A percentile compares a stretch with the other conserved stretches of the same genome.
phyloP scores from a whole-genome alignment of 164 flowering plant genomes.

The Sextonia rubra region DNA sequence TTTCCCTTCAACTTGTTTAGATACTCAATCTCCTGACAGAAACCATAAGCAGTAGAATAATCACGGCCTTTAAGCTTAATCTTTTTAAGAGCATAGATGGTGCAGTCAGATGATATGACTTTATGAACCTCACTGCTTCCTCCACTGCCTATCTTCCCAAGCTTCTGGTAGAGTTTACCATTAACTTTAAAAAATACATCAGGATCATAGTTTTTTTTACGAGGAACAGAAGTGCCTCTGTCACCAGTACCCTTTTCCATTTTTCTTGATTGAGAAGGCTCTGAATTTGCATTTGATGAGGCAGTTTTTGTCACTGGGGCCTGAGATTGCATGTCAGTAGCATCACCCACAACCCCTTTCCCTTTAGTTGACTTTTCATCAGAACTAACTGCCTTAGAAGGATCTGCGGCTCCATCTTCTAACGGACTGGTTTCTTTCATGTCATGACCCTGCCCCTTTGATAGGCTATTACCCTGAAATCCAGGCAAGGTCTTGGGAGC shows the following conservation, averaged over 20 bases:
- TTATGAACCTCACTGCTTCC: slow-evolving; percentile 99
- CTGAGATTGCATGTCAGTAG: slow-evolving; percentile 36
- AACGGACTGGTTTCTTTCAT: slow-evolving; percentile 20
- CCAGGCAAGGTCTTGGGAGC: slow-evolving; percentile 18
- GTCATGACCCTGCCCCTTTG: slow-evolving; percentile 25
- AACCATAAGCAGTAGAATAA: slow-evolving; percentile 92
- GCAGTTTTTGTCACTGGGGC: slow-evolving; percentile 28
- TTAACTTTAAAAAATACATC: slow-evolving; percentile 87
- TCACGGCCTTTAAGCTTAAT: slow-evolving; percentile 98
- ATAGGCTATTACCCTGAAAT: slow-evolving; percentile 18
- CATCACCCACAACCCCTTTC: slow-evolving; percentile 29
- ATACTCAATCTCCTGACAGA: slow-evolving; percentile 92
- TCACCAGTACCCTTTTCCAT: slow-evolving; percentile 46
- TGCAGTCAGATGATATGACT: slow-evolving; percentile 88
- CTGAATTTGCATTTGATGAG: slow-evolving; percentile 36
- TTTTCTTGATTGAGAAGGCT: slow-evolving; percentile 48
- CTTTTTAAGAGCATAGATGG: slow-evolving; percentile 87
- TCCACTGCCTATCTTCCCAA: slow-evolving; percentile 97
- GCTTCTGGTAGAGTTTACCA: slow-evolving; percentile 93
- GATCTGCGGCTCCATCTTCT: slow-evolving; percentile 10
- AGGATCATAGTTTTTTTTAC: slow-evolving; percentile 64
- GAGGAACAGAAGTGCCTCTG: slow-evolving; percentile 22
- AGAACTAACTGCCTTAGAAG: slow-evolving; percentile 20
- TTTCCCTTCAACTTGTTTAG: slow-evolving; percentile 78
- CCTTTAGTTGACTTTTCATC: slow-evolving; percentile 31